These are phyloP conservation scores for Plenodomus tracheiphilus DNA, from an alignment of 2,329 filamentous ascomycete genomes.

Conservation along the genomic window DNA sequence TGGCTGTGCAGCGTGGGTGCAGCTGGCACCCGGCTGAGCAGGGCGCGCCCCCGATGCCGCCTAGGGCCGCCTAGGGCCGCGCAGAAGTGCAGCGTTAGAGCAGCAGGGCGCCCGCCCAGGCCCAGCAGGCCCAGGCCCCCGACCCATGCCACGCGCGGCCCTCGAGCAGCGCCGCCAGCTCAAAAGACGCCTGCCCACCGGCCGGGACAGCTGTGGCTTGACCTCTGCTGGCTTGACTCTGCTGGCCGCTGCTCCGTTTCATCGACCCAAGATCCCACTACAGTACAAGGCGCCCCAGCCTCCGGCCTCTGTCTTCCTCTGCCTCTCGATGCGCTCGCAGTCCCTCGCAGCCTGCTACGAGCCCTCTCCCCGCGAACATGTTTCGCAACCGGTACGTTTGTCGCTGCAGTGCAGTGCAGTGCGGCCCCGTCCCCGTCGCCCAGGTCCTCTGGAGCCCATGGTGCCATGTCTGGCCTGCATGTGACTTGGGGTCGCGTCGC, in stretches of 20 bases:
- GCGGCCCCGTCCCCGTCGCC: conserved; percentile 5
- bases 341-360: conserved; percentile 24
- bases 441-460: too few relatives aligned
- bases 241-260: conserved; percentile 42
- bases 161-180: conserved; percentile 23
- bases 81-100: conserved; percentile 25
- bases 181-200: conserved; percentile 41
- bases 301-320: conserved; percentile 6
- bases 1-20: conserved; percentile 37
- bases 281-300: conserved; percentile 23
- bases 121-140: conserved; percentile 14
- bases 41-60: too few relatives aligned
- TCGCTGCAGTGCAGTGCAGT: too few relatives aligned
- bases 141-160: conserved; percentile 32
- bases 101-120: conserved; percentile 24
- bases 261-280: conserved; percentile 28
- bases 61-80: too few relatives aligned
- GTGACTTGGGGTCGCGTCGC: conserved; percentile 34
- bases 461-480: too few relatives aligned
- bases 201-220: conserved; percentile 39
- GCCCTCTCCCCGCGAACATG: conserved; percentile 41
- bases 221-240: conserved; percentile 23
- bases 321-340: conserved; percentile 35
- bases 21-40: conserved; percentile 16
- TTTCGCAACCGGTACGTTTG: conserved; percentile 53